These are phyloP conservation scores for Lineolata rhizophorae DNA, from an alignment of 495 filamentous ascomycete genomes.

Conservation along the genomic window DNA sequence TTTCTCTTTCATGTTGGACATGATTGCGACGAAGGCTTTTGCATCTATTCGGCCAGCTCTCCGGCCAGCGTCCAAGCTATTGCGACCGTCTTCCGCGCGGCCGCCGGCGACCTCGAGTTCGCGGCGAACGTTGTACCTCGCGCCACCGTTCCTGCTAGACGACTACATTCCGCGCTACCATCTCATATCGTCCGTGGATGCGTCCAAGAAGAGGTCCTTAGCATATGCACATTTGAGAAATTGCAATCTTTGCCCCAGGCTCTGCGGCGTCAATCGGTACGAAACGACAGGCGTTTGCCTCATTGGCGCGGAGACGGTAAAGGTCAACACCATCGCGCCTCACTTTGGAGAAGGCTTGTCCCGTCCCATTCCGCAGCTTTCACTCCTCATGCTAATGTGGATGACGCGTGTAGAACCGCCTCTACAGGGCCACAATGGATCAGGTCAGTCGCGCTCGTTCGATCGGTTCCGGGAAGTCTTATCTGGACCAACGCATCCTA, in stretches of 20 bases:
- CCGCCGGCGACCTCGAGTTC: no score
- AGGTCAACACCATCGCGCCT: slow-evolving; percentile 59
- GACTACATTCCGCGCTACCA: slow-evolving; percentile 48
- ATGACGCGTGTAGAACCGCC: slow-evolving; percentile 34
- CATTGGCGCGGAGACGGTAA: slow-evolving; percentile 44
- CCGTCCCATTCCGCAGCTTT: slow-evolving; percentile 1
- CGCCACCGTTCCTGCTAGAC: slow-evolving; percentile 55
- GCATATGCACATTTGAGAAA: slow-evolving; percentile 47
- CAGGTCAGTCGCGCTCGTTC: no score
- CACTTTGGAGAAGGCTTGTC: slow-evolving; percentile 38
- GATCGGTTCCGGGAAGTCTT: no score
- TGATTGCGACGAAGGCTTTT: no score
- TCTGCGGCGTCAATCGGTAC: slow-evolving; percentile 52
- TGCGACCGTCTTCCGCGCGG: no score
- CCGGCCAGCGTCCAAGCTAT: no score
- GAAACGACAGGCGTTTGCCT: slow-evolving; percentile 51
- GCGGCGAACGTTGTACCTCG: no score
- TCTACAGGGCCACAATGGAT: slow-evolving; percentile 54
- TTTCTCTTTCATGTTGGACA: no score
- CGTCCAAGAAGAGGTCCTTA: slow-evolving; percentile 37
- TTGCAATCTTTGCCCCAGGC: slow-evolving; percentile 56
- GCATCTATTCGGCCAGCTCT: no score
- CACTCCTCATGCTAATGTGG: not conserved
- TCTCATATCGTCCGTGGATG: slow-evolving; percentile 32
- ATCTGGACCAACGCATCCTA: no score